These are phyloP conservation scores for Pythium catenulatum DNA, from an alignment of 352 stramenopile species.

Conservation along the genomic window DNA sequence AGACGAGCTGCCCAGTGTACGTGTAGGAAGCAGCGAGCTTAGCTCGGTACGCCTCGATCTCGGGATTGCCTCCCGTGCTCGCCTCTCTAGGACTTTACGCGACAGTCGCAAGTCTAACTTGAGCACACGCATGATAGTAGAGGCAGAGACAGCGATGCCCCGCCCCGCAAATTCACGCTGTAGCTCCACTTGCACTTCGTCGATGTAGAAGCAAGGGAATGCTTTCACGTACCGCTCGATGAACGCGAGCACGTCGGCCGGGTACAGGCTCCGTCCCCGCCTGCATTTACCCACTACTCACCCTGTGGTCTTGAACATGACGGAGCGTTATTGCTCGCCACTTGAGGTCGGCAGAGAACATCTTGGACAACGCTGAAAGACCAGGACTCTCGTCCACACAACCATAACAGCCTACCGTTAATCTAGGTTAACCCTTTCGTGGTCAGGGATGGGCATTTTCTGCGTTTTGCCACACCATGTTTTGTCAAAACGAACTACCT, in stretches of 20 bases:
- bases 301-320: background rate
- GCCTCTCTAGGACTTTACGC: background rate
- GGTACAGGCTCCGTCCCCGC: background rate
- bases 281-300: background rate
- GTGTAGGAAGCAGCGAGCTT: constrained; percentile 36
- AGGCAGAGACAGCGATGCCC: background rate
- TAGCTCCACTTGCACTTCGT: background rate
- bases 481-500: too few species aligned
- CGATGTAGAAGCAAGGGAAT: background rate
- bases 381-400: too few species aligned
- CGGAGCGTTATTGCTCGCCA: too few species aligned
- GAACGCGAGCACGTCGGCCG: background rate
- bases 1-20: constrained; percentile 39
- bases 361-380: too few species aligned
- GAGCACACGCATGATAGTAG: background rate
- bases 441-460: too few species aligned
- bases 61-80: background rate
- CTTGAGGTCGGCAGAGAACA: too few species aligned
- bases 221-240: background rate
- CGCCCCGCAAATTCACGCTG: background rate
- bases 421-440: too few species aligned
- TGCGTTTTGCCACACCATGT: too few species aligned
- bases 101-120: background rate
- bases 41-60: background rate
- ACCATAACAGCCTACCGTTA: too few species aligned